These are phyloP conservation scores for Corymbia calophylla DNA, from an alignment of 441 rosid species.

Conservation along the genomic window DNA sequence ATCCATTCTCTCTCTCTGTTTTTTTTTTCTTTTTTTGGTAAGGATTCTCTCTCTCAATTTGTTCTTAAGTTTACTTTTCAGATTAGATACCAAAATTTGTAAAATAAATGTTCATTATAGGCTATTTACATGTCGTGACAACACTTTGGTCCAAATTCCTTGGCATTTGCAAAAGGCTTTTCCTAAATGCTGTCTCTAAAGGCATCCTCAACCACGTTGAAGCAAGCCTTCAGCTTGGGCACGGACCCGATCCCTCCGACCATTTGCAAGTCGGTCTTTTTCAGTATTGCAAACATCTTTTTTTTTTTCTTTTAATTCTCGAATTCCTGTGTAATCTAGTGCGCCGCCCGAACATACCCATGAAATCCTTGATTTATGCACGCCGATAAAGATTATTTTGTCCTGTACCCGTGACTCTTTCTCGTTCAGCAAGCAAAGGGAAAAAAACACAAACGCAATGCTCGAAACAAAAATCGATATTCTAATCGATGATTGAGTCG, in stretches of 20 bases:
- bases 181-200: background rate
- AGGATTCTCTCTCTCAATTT: background rate
- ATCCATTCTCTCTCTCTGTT: background rate
- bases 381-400: background rate
- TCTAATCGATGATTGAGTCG: background rate
- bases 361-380: background rate
- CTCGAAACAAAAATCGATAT: background rate
- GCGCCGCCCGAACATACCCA: background rate
- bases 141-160: fast-evolving
- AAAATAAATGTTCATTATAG: background rate
- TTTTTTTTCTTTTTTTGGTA: too few species aligned
- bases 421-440: background rate
- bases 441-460: background rate
- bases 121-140: fast-evolving
- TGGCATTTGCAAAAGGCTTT: background rate
- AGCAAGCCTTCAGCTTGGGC: background rate
- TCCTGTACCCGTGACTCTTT: background rate
- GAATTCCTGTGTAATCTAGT: background rate
- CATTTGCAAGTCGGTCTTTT: background rate
- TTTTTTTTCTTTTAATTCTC: background rate
- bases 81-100: background rate
- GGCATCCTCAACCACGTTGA: background rate
- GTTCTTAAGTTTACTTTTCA: background rate
- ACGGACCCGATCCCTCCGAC: background rate
- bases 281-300: background rate